These are phyloP conservation scores for Exophiala oligosperma DNA, from an alignment of 2,329 filamentous ascomycete genomes.

Conservation along the genomic window DNA sequence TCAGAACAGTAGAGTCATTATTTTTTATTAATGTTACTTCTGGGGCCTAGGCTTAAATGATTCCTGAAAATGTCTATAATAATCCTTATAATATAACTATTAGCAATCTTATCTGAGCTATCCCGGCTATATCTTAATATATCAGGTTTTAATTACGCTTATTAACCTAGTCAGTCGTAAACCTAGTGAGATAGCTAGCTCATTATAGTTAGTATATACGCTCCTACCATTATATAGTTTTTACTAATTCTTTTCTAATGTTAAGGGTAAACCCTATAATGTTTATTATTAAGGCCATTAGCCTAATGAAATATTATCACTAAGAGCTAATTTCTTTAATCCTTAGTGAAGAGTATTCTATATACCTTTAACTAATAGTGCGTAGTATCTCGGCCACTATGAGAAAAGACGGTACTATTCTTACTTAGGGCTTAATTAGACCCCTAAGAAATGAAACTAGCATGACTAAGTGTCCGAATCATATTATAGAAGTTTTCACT, in stretches of 20 bases:
- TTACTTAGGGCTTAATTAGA: conserved; percentile 64
- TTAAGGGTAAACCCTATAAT: conserved; percentile 65
- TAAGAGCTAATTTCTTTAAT: conserved; percentile 44
- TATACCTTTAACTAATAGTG: conserved; percentile 60
- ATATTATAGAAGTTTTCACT: conserved; percentile 59
- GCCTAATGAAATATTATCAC: not conserved
- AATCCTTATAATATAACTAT: conserved; percentile 71
- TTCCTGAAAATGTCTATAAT: conserved; percentile 65
- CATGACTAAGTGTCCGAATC: conserved; percentile 63
- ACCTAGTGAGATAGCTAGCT: conserved; percentile 67
- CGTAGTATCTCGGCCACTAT: conserved; percentile 66
- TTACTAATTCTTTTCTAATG: conserved; percentile 65
- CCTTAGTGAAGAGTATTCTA: conserved; percentile 64
- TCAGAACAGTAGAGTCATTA: conserved; percentile 79
- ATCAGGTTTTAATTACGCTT: conserved; percentile 35
- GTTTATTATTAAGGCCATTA: conserved; percentile 48
- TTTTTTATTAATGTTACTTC: conserved; percentile 68
- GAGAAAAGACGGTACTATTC: conserved; percentile 67
- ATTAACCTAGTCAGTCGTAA: conserved; percentile 75
- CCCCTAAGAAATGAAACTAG: conserved; percentile 58
- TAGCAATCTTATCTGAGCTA: conserved; percentile 53
- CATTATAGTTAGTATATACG: conserved; percentile 39
- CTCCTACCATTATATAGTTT: conserved; percentile 63
- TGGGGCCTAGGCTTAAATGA: conserved; percentile 74
- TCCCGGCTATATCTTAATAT: too few species aligned